These are phyloP conservation scores for Colletotrichum lupini DNA, from an alignment of 2,329 filamentous ascomycete species.

Conservation along the genomic window DNA sequence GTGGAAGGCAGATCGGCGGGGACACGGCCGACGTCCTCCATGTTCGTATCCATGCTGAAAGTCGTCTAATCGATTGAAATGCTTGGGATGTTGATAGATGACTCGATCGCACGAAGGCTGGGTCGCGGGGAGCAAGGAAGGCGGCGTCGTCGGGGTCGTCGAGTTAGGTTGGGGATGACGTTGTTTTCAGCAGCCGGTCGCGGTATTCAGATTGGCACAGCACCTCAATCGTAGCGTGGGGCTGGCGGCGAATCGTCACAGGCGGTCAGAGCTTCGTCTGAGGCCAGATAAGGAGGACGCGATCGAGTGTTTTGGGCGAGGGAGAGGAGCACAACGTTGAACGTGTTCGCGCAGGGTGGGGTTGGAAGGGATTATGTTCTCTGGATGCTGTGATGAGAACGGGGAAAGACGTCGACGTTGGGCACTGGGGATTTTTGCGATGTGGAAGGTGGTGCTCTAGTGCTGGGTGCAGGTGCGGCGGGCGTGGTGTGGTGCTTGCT, in stretches of 20 bases:
- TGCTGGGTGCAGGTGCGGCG: slow-evolving; percentile 16
- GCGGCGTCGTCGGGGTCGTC: slow-evolving; percentile 19
- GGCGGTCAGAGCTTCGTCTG: slow-evolving; percentile 35
- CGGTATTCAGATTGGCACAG: slow-evolving; percentile 34
- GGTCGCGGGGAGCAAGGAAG: slow-evolving; percentile 28
- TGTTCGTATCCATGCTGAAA: slow-evolving; percentile 88
- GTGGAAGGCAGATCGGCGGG: slow-evolving; percentile 81
- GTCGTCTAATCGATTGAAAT: slow-evolving; percentile 22
- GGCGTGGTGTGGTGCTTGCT: slow-evolving; percentile 12
- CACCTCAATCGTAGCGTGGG: slow-evolving; percentile 34
- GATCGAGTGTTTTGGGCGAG: slow-evolving; percentile 16
- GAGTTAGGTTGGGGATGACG: slow-evolving; percentile 27
- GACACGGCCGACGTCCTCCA: slow-evolving; percentile 95
- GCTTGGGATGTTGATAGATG: background rate
- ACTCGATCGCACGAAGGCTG: slow-evolving; percentile 34
- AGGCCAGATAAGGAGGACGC: slow-evolving; percentile 21
- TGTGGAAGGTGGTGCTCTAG: slow-evolving; percentile 18
- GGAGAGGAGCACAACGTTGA: background rate
- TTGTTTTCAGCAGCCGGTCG: slow-evolving; percentile 34
- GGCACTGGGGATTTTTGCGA: slow-evolving; percentile 33
- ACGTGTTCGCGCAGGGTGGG: slow-evolving; percentile 21
- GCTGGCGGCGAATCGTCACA: slow-evolving; percentile 34
- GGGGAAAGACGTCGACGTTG: slow-evolving; percentile 24
- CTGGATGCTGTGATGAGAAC: slow-evolving; percentile 20
- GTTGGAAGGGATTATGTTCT: slow-evolving; percentile 28